Percentiles rank a stretch among this genome's conserved stretches.
Evolutionary conservation across 805 yeast species (phyloP).

Genomic region (Ogataea parapolymorpha): DNA sequence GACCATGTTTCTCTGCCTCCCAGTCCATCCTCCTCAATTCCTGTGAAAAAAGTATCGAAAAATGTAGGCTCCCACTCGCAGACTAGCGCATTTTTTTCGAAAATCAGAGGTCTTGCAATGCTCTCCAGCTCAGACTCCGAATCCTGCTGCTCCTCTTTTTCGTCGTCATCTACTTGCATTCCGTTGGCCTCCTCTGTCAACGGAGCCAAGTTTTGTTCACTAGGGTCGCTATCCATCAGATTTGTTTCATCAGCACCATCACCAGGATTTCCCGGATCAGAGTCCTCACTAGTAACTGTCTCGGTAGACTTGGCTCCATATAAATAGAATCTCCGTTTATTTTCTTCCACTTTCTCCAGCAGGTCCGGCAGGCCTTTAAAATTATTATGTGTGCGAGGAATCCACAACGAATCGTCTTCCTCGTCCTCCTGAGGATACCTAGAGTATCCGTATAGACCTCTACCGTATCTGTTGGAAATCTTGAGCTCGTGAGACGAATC

Average conservation of each 20-base stretch:
- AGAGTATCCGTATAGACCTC: slow-evolving; percentile 10
- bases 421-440: slow-evolving; percentile 16
- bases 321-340: slow-evolving; percentile 23
- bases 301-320: background rate
- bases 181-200: background rate
- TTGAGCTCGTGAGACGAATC: slow-evolving; percentile 31
- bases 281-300: too few relatives aligned
- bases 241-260: too few relatives aligned
- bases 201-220: background rate
- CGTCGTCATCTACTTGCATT: slow-evolving; percentile 3
- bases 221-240: too few relatives aligned
- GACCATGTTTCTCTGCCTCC: slow-evolving; percentile 58
- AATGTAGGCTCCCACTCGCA: slow-evolving; percentile 63
- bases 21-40: slow-evolving; percentile 40
- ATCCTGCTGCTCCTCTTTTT: background rate
- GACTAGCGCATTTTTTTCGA: slow-evolving; percentile 41
- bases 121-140: slow-evolving; percentile 14
- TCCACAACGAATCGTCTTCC: slow-evolving; percentile 37
- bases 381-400: slow-evolving; percentile 40
- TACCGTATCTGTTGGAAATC: slow-evolving; percentile 15
- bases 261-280: too few relatives aligned
- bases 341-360: slow-evolving; percentile 29
- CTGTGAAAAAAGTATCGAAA: slow-evolving; percentile 52
- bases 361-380: slow-evolving; percentile 40
- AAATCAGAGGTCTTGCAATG: slow-evolving; percentile 22